Evolutionary conservation across 1,139 yeast genomes (phyloP).

Genomic region (Geotrichum restrictum): DNA sequence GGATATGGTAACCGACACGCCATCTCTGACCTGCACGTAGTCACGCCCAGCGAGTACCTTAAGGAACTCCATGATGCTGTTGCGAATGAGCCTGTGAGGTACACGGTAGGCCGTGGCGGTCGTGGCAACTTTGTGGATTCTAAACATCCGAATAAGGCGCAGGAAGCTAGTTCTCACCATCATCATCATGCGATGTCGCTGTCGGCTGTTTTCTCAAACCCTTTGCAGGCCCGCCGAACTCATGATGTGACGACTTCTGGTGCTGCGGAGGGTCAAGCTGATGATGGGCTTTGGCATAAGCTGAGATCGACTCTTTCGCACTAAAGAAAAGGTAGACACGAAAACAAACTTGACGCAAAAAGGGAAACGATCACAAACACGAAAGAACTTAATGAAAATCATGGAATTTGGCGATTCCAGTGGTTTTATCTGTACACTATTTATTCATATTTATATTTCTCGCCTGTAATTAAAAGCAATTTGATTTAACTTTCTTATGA

Average conservation of each 20-base stretch:
- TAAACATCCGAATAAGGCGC: constrained; percentile 7
- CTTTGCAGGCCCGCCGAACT: constrained; percentile 1
- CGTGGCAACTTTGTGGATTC: constrained; percentile 34
- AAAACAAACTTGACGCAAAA: too few relatives aligned
- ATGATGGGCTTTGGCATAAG: constrained; percentile 29
- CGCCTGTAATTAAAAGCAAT: too few relatives aligned
- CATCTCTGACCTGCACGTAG: constrained; percentile 33
- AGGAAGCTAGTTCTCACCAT: not conserved
- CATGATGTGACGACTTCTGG: not conserved
- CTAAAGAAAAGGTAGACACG: not conserved
- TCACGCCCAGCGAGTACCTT: constrained; percentile 38
- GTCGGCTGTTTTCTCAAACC: constrained; percentile 12
- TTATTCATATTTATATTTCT: not conserved
- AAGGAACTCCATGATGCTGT: constrained; percentile 36
- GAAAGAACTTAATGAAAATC: not conserved
- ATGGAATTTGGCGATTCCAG: not conserved
- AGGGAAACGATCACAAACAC: not conserved
- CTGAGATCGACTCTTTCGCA: constrained; percentile 31
- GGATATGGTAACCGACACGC: constrained; percentile 40
- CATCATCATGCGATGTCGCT: not conserved
- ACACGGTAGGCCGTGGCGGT: constrained; percentile 41
- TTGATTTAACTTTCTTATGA: too few relatives aligned
- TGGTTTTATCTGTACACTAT: not conserved
- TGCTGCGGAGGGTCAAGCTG: constrained; percentile 9
- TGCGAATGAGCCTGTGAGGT: constrained; percentile 35